Base-by-base conservation (phyloP, 2,329 filamentous ascomycete genomes). In the Phaeoacremonium minimum region DNA sequence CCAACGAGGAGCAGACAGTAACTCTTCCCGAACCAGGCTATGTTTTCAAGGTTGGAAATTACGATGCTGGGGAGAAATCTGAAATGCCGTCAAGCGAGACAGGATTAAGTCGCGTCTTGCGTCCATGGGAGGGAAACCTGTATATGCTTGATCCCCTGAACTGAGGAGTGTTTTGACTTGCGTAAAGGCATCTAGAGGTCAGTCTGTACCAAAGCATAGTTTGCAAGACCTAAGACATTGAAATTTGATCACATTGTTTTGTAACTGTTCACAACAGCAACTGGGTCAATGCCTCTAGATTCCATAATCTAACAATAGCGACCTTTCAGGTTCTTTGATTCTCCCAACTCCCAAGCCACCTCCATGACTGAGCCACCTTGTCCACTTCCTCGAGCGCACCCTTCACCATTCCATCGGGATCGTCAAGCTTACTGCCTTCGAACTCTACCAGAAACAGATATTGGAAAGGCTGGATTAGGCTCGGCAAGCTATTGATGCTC, bases 371-470 rank as follows among this genome's bases (percentile, higher is more conserved):
- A n/a, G 79, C 78, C 44, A 79, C 73, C 18, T 55, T 56, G 2
- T 62, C 64, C 46, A 89, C 66, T 45, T 74, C 73, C 34, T 64
- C 64, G 54, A 90, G 58, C 17, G 80, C 83, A 15, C 61, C 62
- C 40, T 75, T 70, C 13, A 89, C 81, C 42, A 69, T 67, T 4
- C 71, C 74, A 35, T 73, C 68, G 3, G 69, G 67, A 48, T 78
- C 77, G 33, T 63, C 58, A 38, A 57, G 50, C 46, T 63, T 64
- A 56, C 78, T 73, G 2, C 85, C 83, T 56, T 85, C 77, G 50
- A 95, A 89, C 67, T 97, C 91, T 18, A 96, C 82, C 55, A 97
- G 90, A 65, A 97, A 96, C 26, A 96, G 77, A 63, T 97, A 97
- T 57, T 94, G 82, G 77, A 95, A 97, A 15, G 85, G 79, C 47